phyloP scores from a whole-genome alignment of 768 basidiomycete species.

The Phanerochaete carnosa region DNA sequence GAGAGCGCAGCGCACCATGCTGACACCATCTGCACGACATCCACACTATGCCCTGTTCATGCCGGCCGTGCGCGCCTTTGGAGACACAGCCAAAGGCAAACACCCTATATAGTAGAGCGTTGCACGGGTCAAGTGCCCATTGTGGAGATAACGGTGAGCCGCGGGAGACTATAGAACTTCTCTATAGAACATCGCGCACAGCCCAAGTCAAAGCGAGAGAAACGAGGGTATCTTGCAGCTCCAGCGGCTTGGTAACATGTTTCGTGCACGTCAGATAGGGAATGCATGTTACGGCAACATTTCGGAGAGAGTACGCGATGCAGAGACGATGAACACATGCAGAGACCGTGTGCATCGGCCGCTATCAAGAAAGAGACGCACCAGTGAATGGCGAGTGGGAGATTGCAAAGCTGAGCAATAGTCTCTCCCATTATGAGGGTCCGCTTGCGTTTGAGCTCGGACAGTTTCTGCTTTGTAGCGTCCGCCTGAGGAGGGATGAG shows the following conservation, averaged over 20 bases:
- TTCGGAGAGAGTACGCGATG: not conserved
- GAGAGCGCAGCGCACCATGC: not conserved
- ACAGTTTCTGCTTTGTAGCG: constrained; percentile 43
- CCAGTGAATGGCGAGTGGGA: constrained; percentile 89
- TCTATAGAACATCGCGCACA: not conserved
- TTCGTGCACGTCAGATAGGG: not conserved
- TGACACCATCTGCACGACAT: not conserved
- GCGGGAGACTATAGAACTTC: not conserved
- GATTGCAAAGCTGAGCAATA: constrained; percentile 66
- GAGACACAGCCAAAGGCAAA: not conserved
- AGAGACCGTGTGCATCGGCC: not conserved
- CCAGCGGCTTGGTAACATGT: not conserved
- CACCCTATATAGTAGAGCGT: not conserved
- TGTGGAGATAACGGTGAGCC: not conserved
- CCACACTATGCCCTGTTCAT: no score
- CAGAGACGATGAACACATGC: not conserved
- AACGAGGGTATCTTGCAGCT: not conserved
- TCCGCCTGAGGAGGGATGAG: constrained; percentile 27
- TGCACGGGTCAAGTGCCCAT: not conserved
- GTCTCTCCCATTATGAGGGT: constrained; percentile 69
- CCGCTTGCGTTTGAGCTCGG: constrained; percentile 57
- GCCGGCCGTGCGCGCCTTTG: not conserved
- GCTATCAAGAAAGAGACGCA: constrained; percentile 29
- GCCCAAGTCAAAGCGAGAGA: not conserved
- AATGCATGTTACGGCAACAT: not conserved